Base-by-base conservation (phyloP, 2,329 filamentous ascomycete species). In the Trichophyton simii region DNA sequence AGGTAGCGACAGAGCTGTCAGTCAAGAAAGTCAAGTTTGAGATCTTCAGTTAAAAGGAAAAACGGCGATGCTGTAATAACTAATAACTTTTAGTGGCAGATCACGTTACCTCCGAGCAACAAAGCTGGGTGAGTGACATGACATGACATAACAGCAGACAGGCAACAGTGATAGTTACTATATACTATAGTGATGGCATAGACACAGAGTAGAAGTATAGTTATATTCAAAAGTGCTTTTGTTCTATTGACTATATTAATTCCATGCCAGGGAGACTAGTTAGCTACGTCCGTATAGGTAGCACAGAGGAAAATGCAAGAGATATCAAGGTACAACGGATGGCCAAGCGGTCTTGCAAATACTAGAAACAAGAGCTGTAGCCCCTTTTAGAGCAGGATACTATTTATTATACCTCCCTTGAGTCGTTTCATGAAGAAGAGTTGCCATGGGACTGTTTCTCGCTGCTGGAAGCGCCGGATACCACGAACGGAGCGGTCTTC, bases 401-500 rank as follows among this genome's bases (percentile, higher is more conserved):
- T 38, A 38, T 38, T 38, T 38, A 38, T 18, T 38, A 38, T 13
- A 38, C 34, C 34, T 38, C 34, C 34, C 34, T 38, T 9, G 34
- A 38, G 11, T 13, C 3, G 34, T 38, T 9, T 28, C 31, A 22
- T 25, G 36, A 28, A 15, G 55, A 42, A 15, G 36, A 1, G 22
- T 41, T 44, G 36, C 36, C 3, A 42, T 28, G 34, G 22, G 55
- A 15, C 55, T 58, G 55, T 62, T 61, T 72, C 71, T 18, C 71
- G 63, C 20, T 68, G 31, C 52, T 63, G 62, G 6, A 64, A 65
- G 8, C 72, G n/a, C 74, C 73, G 3, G 73, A 75, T 9, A 76
- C 69, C 54, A 76, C 73, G 36, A 76, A 67, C 22, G 74, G 74
- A 6, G 72, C 73, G 46, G 71, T 71, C 34, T 68, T 72, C 57